These are phyloP conservation scores for Aphanomyces invadans DNA, from an alignment of 352 stramenopile genomes.

Conservation along the genomic window DNA sequence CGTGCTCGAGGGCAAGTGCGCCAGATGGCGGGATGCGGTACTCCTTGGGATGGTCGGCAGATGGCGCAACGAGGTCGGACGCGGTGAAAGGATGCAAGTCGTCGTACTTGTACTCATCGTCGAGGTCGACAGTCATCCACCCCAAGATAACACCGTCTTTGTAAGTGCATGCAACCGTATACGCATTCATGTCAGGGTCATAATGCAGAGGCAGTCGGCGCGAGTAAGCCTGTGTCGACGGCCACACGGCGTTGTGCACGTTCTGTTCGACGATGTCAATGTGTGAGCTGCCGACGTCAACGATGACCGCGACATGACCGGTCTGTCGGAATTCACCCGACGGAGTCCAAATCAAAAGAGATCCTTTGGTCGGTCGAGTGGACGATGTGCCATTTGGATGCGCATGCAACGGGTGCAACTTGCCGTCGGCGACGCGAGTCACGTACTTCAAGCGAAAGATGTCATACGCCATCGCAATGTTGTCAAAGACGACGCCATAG, in stretches of 20 bases:
- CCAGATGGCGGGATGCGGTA: background rate
- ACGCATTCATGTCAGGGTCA: background rate
- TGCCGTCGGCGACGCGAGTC: conserved; percentile 5
- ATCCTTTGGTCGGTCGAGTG: background rate
- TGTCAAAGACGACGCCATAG: conserved; percentile 22
- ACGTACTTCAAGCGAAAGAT: conserved; percentile 19
- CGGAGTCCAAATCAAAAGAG: conserved; percentile 17
- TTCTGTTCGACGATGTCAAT: conserved; percentile 22
- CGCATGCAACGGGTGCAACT: background rate
- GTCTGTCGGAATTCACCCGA: conserved; percentile 11
- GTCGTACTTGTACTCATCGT: conserved; percentile 20
- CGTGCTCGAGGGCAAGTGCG: background rate
- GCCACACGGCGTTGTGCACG: conserved; percentile 15
- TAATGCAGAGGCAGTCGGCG: background rate
- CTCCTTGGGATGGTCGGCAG: background rate
- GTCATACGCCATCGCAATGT: conserved; percentile 22
- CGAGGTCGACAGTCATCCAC: conserved; percentile 19
- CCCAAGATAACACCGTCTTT: background rate
- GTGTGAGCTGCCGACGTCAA: background rate
- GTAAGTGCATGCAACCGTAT: conserved; percentile 13
- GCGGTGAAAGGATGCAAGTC: background rate
- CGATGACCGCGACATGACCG: conserved; percentile 10
- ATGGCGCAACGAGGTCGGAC: background rate
- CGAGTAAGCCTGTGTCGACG: background rate
- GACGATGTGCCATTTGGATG: conserved; percentile 4